Evolutionary conservation across 192 early-diverging fungal species (phyloP), one percentile per base, ranked within the genome.

Genomic region (Linnemannia hyalina): DNA sequence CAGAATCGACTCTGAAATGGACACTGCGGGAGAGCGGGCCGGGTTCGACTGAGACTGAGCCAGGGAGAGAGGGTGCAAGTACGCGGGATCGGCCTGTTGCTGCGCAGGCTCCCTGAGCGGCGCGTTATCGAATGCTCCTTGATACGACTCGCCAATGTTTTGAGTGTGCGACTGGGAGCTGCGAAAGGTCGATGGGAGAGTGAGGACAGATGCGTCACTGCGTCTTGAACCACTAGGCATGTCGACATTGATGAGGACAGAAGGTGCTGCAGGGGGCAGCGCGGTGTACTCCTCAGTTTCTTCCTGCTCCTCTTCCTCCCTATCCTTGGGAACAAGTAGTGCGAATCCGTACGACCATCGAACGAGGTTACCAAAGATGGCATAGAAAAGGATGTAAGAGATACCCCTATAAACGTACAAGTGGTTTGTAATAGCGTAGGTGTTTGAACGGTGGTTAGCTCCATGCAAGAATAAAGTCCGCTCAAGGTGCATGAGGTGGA

Each of bases 341-440:
- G 89, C 88, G 52, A 93, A 94, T 75, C 96, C 95, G 76, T 95
- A 93, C 35, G 94, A 95, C 95, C 95, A 97, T 36, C 94, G 92
- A 70, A 95, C 68, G 23, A 97, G 91, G 78, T 97, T 96, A 80
- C 93, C 93, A 72, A 97, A 94, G 69, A 95, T 93, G 63, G 93
- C 94, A 83, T 93, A 95, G 57, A 97, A 95, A 47, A 97, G 89
- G 32, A 95, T 94, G 74, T 96, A 97, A 1, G 95, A 94, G 40
- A 96, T 92, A 20, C 94, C 94, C 73, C 95, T 93, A 68, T 76
- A 84, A 6, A 46, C 38, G 26, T 52, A 54, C 55, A 54, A 38
- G 54, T 38, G 54, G 36, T 75, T 55, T 38, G 49, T 38, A 38
- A 10, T 49, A 16, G 35, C 0, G 35, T 49, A 65, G 29, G 60